A percentile compares a stretch with the other conserved stretches of the same genome.
Conservation (phyloP, 305 asterid species). For the Ilex paraguariensis region DNA sequence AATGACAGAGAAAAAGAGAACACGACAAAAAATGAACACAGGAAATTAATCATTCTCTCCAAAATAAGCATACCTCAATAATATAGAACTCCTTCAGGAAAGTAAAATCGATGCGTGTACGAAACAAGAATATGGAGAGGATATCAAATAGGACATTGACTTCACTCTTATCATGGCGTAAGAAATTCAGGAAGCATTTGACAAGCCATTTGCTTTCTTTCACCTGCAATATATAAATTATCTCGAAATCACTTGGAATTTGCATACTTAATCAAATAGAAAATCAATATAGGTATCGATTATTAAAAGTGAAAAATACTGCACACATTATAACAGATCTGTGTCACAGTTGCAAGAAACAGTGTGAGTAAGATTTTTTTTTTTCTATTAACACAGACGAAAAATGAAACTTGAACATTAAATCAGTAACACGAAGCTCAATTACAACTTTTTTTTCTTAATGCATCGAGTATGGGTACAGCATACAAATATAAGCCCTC, state of each 20-base stretch:
- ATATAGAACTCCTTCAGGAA: conserved; percentile 97
- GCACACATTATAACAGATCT: too few relatives aligned
- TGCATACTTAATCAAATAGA: conserved; percentile 8
- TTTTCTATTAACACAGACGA: too few relatives aligned
- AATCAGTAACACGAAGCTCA: too few relatives aligned
- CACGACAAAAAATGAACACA: conserved; percentile 3
- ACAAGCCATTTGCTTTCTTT: conserved; percentile 99
- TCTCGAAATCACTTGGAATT: conserved; percentile 16
- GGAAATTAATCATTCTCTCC: conserved; percentile 7
- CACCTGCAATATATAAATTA: conserved; percentile 54
- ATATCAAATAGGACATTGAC: conserved; percentile 87
- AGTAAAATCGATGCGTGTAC: conserved; percentile 94
- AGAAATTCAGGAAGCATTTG: conserved; percentile 91
- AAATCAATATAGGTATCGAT: neutral
- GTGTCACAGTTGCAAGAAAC: too few relatives aligned
- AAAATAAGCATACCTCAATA: conserved; percentile 64
- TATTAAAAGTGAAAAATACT: too few relatives aligned
- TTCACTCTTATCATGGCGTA: conserved; percentile 86
- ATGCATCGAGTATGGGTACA: too few relatives aligned
- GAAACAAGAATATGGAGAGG: conserved; percentile 82
- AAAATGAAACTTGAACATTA: too few relatives aligned
- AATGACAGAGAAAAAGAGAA: conserved; percentile 5
- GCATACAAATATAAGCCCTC: too few relatives aligned
- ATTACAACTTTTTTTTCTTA: too few relatives aligned
- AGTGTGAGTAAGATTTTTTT: too few relatives aligned